A percentile compares a stretch with the other conserved stretches of the same genome.
Evolutionary conservation across 805 yeast genomes (phyloP).

Genomic region (Candida nonsorbophila): DNA sequence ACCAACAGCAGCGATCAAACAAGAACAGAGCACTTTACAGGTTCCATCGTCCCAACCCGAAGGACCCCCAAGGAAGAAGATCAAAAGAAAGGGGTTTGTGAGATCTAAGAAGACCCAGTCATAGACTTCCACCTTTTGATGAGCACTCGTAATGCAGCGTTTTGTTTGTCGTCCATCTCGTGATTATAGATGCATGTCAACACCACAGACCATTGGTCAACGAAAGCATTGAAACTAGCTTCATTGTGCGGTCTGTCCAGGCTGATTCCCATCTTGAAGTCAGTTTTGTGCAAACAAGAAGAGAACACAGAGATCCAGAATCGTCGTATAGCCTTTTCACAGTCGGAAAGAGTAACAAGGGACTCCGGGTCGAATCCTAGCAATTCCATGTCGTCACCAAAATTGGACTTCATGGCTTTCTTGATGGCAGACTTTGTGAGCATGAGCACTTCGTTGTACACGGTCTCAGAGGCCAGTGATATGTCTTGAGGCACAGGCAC

Average conservation of each 20-base stretch:
- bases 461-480: slow-evolving; percentile 10
- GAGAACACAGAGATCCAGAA: slow-evolving; percentile 57
- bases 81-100: slow-evolving; percentile 5
- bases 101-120: slow-evolving; percentile 1
- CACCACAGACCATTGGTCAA: slow-evolving; percentile 48
- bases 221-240: slow-evolving; percentile 14
- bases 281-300: slow-evolving; percentile 31
- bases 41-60: no score
- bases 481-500: neutral
- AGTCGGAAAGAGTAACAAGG: slow-evolving; percentile 34
- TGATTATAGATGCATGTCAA: slow-evolving; percentile 38
- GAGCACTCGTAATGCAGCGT: slow-evolving; percentile 21
- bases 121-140: slow-evolving; percentile 27
- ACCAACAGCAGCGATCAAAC: no score
- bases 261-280: slow-evolving; percentile 2
- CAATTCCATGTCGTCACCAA: slow-evolving; percentile 52
- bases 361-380: slow-evolving; percentile 41
- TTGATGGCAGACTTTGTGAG: slow-evolving; percentile 45
- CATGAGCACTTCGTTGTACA: slow-evolving; percentile 38
- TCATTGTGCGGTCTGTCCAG: slow-evolving; percentile 6
- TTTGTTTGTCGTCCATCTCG: slow-evolving; percentile 20
- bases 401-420: slow-evolving; percentile 46
- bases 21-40: no score
- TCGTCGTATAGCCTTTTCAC: slow-evolving; percentile 36
- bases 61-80: slow-evolving; percentile 5